These are phyloP conservation scores for Chiua virens DNA, from an alignment of 768 basidiomycete genomes.

Conservation along the genomic window DNA sequence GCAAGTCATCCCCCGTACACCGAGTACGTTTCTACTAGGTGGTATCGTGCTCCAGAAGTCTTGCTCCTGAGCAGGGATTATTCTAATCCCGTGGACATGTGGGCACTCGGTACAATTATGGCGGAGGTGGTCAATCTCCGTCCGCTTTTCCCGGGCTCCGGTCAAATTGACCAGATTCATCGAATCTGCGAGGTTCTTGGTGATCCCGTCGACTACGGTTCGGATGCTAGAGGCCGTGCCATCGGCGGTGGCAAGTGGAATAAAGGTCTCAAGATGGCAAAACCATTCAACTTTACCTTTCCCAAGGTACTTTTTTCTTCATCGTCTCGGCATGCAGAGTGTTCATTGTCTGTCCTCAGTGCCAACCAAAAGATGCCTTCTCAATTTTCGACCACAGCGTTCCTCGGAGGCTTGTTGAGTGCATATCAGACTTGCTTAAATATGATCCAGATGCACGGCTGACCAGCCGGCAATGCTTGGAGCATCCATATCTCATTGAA, in stretches of 20 bases:
- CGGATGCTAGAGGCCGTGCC: slow-evolving; percentile 63
- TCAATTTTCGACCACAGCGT: slow-evolving; percentile 77
- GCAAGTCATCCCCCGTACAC: slow-evolving; percentile 90
- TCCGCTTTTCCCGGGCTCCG: slow-evolving; percentile 92
- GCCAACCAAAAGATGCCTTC: slow-evolving; percentile 63
- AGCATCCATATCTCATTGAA: slow-evolving; percentile 87
- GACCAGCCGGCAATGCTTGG: slow-evolving; percentile 82
- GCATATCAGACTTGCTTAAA: slow-evolving; percentile 87
- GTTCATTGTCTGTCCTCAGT: slow-evolving; percentile 39
- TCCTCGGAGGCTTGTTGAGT: slow-evolving; percentile 81
- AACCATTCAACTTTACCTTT: slow-evolving; percentile 82
- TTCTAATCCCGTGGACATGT: slow-evolving; percentile 97
- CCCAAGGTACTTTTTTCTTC: slow-evolving; percentile 62
- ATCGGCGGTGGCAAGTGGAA: slow-evolving; percentile 90
- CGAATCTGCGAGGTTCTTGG: slow-evolving; percentile 92
- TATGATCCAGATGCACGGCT: slow-evolving; percentile 89
- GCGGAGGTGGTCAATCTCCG: slow-evolving; percentile 94
- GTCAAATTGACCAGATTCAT: slow-evolving; percentile 89
- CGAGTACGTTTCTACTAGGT: slow-evolving; percentile 98
- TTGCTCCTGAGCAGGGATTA: slow-evolving; percentile 90
- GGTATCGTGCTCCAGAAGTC: slow-evolving; percentile 99
- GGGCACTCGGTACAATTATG: slow-evolving; percentile 98
- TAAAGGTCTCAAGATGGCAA: slow-evolving; percentile 84
- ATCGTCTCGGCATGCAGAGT: not conserved
- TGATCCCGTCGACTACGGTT: slow-evolving; percentile 84